Conservation (phyloP, 345 rosid genomes). For the Bretschneidera sinensis region DNA sequence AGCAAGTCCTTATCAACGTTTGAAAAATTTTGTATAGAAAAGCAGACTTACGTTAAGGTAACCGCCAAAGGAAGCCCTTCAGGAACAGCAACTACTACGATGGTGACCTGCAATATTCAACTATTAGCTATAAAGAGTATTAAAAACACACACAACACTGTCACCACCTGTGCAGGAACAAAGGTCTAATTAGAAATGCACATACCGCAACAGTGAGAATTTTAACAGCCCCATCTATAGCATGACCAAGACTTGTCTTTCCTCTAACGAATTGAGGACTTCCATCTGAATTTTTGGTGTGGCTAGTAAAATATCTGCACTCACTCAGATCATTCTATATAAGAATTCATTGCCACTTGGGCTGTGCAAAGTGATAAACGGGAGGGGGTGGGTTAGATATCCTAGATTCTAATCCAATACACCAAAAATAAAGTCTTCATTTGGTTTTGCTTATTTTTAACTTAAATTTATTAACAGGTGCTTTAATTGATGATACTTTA, state of each 20-base stretch:
- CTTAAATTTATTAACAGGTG: too few relatives aligned
- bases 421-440: too few relatives aligned
- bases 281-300: slow-evolving; percentile 46
- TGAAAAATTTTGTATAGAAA: slow-evolving; percentile 10
- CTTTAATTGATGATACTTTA: too few relatives aligned
- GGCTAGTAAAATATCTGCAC: slow-evolving; percentile 78
- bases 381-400: too few relatives aligned
- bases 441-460: too few relatives aligned
- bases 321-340: not conserved
- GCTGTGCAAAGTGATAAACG: too few relatives aligned
- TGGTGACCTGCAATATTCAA: slow-evolving; percentile 64
- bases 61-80: slow-evolving; percentile 99
- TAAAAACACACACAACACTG: not conserved
- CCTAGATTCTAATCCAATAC: too few relatives aligned
- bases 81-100: slow-evolving; percentile 97
- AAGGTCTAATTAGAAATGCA: slow-evolving; percentile 16
- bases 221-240: slow-evolving; percentile 65
- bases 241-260: slow-evolving; percentile 44
- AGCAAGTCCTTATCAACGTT: slow-evolving; percentile 5
- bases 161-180: slow-evolving; percentile 2
- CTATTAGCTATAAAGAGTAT: slow-evolving; percentile 11
- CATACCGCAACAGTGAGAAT: slow-evolving; percentile 91
- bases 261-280: slow-evolving; percentile 49
- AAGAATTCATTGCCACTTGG: too few relatives aligned
- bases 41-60: slow-evolving; percentile 75